Evolutionary conservation across 805 yeast genomes (phyloP).

Genomic region (Kregervanrija fluxuum): DNA sequence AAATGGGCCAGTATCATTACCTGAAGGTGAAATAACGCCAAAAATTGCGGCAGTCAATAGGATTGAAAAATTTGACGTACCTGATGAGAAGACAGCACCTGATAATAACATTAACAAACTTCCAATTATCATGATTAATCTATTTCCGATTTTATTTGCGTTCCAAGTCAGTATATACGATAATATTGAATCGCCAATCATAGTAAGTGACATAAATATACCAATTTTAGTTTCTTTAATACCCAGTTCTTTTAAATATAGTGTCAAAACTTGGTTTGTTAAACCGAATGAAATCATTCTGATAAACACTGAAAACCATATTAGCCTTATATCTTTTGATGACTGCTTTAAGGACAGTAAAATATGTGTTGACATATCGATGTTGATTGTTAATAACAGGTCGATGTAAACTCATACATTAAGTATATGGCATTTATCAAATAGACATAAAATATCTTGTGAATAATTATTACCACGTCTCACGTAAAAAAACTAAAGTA

Average conservation of each 20-base stretch:
- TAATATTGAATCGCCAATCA: constrained; percentile 69
- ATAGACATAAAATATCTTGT: too few species aligned
- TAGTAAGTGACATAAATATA: constrained; percentile 71
- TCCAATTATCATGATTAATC: constrained; percentile 57
- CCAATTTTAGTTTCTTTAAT: constrained; percentile 60
- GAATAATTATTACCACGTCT: too few species aligned
- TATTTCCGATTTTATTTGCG: constrained; percentile 65
- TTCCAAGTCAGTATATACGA: constrained; percentile 71
- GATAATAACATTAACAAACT: constrained; percentile 60
- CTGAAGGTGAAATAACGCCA: constrained; percentile 85
- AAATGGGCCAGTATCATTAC: constrained; percentile 89
- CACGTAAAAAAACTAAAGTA: too few species aligned
- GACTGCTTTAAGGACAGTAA: constrained; percentile 27
- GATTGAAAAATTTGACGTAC: constrained; percentile 42
- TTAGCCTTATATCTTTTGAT: constrained; percentile 46
- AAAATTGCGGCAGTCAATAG: constrained; percentile 65
- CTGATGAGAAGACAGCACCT: constrained; percentile 56
- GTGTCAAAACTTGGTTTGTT: constrained; percentile 70
- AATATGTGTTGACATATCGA: constrained; percentile 24
- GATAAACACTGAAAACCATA: constrained; percentile 63
- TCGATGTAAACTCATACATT: neutral
- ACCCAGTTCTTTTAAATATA: constrained; percentile 50
- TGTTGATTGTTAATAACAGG: neutral
- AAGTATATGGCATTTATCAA: too few species aligned
- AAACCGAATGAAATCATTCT: constrained; percentile 71